Conservation (phyloP, 176 grass and related monocot genomes). For the Musa beccarii region DNA sequence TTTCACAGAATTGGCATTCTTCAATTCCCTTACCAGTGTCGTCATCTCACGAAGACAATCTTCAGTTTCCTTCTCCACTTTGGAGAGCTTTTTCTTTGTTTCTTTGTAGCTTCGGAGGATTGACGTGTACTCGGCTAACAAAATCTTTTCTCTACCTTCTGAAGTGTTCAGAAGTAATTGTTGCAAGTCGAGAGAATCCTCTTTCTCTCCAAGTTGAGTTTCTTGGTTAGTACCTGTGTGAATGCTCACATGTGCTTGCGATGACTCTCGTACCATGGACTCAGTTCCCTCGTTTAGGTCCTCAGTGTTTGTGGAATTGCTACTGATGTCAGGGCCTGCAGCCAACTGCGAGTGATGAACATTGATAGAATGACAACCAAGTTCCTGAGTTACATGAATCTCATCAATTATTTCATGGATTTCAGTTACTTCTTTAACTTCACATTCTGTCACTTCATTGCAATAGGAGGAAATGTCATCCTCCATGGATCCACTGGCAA, state of each 20-base stretch:
- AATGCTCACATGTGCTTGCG: slow-evolving; percentile 1
- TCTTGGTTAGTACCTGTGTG: not conserved
- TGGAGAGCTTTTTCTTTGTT: slow-evolving; percentile 42
- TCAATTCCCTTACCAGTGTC: slow-evolving; percentile 40
- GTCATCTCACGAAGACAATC: slow-evolving; percentile 42
- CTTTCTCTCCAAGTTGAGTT: slow-evolving; percentile 12
- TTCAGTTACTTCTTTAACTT: slow-evolving; percentile 3
- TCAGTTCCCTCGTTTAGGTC: not conserved
- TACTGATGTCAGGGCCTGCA: not conserved
- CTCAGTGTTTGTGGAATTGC: slow-evolving; percentile 17
- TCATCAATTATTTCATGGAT: not conserved
- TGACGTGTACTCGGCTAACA: slow-evolving; percentile 41
- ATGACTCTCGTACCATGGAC: not conserved
- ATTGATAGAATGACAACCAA: not conserved
- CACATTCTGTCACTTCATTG: not conserved
- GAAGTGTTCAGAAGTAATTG: slow-evolving; percentile 34
- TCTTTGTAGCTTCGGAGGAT: slow-evolving; percentile 60
- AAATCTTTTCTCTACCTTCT: slow-evolving; percentile 53
- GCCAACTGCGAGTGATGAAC: not conserved
- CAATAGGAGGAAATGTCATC: not conserved
- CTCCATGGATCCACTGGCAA: not conserved
- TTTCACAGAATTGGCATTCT: slow-evolving; percentile 45
- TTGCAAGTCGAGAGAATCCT: slow-evolving; percentile 14
- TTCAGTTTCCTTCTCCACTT: slow-evolving; percentile 58
- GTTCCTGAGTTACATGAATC: slow-evolving; percentile 1